Base-by-base conservation (phyloP, 176 grass and related monocot genomes). In the maize (Zea mays) region DNA sequence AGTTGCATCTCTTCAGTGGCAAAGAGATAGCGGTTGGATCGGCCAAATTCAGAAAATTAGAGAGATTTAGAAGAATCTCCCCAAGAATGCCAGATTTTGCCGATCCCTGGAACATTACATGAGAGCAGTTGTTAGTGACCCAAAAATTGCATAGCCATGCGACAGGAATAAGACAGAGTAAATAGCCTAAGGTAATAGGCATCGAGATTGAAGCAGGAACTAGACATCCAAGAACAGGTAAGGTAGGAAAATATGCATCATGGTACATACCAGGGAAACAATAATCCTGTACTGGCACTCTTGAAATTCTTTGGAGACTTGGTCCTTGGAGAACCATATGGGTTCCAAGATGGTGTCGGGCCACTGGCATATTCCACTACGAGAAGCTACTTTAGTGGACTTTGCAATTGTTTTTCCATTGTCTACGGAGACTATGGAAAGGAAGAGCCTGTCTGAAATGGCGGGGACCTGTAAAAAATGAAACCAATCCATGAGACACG, bases 221-320 rank as follows among this genome's bases (percentile, higher is more conserved):
- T 65, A 7, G 10, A 35, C 41, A 51, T 35, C 3, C 19, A 33
- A 44, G 35, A 16, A 27, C 58, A 33, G 62, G 1, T 34, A 56
- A 42, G 44, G 11, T 36, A 27, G 27, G 27, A 27, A 27, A 27
- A 27, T 27, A 56, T 11, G 19, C 5, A 45, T 34, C 45, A 7
- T 27, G 48, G 21, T 69, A 6, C 85, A 79, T 83, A 99, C 96
- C 96, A 90, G 83, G 36, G 92, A 95, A 82, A 99, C 90, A 78
- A 99, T 92, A 76, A 99, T 94, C 74, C 88, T 99, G 84, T 88
- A 95, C 11, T 89, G 92, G 60, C 85, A 99, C 56, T 99, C 92
- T 63, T 92, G 83, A 8, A 75, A 82, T 74, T 93, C 88, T 74
- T 95, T 92, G 6, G 90, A 90, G 27, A 83, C 79, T 50, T 75